A percentile compares a stretch with the other conserved stretches of the same genome.
phyloP scores from a whole-genome alignment of 75 land plant genomes.

The Sequoiadendron giganteum region DNA sequence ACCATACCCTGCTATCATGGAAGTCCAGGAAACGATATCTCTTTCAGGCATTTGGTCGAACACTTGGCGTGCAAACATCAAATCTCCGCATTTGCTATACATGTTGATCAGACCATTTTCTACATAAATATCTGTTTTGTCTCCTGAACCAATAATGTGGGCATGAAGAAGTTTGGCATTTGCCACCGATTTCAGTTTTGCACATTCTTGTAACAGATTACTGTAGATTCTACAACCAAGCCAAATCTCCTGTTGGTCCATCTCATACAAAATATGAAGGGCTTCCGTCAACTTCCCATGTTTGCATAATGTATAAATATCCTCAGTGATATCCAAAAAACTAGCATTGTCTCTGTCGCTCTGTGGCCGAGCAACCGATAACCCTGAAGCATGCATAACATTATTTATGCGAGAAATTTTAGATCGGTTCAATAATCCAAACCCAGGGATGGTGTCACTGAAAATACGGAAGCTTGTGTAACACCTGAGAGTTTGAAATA shows the following conservation, averaged over 20 bases:
- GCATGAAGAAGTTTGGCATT: conserved; percentile 46
- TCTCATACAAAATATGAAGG: background rate
- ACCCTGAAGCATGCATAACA: background rate
- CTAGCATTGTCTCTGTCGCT: background rate
- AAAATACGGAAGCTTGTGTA: background rate
- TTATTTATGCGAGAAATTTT: background rate
- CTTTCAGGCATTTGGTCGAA: conserved; percentile 37
- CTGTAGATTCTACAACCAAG: background rate
- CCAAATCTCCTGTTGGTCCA: background rate
- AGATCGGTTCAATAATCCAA: background rate
- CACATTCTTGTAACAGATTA: conserved; percentile 6
- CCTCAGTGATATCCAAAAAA: background rate
- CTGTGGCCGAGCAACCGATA: background rate
- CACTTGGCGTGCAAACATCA: conserved; percentile 23
- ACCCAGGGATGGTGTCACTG: background rate
- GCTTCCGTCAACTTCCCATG: background rate
- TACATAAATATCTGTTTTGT: conserved; percentile 33
- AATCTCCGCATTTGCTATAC: conserved; percentile 41
- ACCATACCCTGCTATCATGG: conserved; percentile 17
- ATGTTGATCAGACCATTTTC: conserved; percentile 41
- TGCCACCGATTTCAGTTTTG: conserved; percentile 9
- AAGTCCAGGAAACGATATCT: conserved; percentile 22
- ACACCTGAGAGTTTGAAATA: background rate
- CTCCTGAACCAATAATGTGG: conserved; percentile 32
- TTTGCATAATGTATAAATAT: background rate